Percentiles rank a stretch among this genome's conserved stretches.
Evolutionary conservation across 2,329 filamentous ascomycete species (phyloP).

Genomic region (Pseudogymnoascus sp.): DNA sequence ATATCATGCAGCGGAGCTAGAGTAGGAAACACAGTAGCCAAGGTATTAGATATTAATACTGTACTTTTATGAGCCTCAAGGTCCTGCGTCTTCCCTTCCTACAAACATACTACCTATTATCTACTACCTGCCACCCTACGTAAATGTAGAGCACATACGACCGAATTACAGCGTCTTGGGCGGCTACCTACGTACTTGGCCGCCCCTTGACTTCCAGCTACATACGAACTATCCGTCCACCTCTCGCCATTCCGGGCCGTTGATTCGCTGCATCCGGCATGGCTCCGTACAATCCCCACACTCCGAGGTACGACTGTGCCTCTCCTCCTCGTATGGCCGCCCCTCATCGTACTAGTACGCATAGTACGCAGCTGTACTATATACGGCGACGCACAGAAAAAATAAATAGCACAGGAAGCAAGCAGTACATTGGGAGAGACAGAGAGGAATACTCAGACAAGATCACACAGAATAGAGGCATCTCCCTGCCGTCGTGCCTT

Average conservation of each 20-base stretch:
- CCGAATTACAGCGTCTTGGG: neutral
- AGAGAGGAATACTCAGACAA: neutral
- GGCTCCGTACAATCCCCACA: neutral
- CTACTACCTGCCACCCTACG: neutral
- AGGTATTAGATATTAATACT: neutral
- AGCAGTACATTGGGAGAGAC: neutral
- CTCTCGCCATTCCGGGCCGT: neutral
- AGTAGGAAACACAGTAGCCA: neutral
- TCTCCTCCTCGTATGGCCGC: neutral
- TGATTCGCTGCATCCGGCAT: neutral
- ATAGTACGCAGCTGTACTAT: neutral
- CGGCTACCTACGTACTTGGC: neutral
- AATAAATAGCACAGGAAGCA: neutral
- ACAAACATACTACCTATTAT: neutral
- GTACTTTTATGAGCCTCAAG: neutral
- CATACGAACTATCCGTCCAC: neutral
- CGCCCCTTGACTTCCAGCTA: neutral
- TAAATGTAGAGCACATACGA: neutral
- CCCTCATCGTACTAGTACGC: neutral
- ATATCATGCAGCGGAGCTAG: neutral
- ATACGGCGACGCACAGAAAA: neutral
- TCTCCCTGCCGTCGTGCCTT: neutral
- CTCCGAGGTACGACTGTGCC: neutral
- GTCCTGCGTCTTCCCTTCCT: neutral
- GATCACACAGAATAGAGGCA: neutral